phyloP scores from a whole-genome alignment of 768 basidiomycete species.

The Leucosporidium yakuticum region DNA sequence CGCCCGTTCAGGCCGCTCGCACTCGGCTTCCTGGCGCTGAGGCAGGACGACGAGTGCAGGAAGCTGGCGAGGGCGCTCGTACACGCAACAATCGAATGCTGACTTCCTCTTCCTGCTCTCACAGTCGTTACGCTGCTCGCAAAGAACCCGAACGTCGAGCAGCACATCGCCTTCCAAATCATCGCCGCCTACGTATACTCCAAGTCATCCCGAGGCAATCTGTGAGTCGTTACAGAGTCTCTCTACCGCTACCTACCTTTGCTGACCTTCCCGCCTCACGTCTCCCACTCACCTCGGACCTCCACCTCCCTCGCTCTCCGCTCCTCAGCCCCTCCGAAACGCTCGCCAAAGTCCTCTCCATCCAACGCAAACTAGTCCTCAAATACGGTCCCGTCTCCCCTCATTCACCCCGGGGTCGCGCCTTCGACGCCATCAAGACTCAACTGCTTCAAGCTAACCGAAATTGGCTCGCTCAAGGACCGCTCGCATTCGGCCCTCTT shows the following conservation, averaged over 20 bases:
- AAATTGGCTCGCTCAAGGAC: constrained; percentile 14
- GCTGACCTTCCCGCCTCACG: background rate
- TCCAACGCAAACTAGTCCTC: constrained; percentile 25
- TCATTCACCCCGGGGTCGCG: constrained; percentile 2
- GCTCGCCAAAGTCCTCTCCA: constrained; percentile 24
- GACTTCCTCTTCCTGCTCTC: background rate
- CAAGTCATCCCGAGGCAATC: constrained; percentile 22
- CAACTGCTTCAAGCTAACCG: constrained; percentile 27
- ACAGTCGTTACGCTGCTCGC: constrained; percentile 24
- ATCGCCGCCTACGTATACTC: constrained; percentile 25
- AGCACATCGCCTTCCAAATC: constrained; percentile 27
- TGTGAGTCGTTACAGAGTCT: background rate
- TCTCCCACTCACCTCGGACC: background rate
- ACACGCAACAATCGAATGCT: too few species aligned
- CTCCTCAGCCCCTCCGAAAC: constrained; percentile 22
- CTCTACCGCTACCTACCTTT: background rate
- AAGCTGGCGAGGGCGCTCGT: background rate
- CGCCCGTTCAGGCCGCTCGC: background rate
- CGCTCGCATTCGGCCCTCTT: constrained; percentile 25
- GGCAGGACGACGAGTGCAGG: too few species aligned
- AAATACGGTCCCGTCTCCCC: background rate
- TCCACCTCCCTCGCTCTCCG: background rate
- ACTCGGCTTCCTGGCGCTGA: too few species aligned
- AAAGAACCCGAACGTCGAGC: constrained; percentile 3
- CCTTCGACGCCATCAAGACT: constrained; percentile 18